Conservation (phyloP, 352 stramenopile genomes). For the Globisporangium canariense region DNA sequence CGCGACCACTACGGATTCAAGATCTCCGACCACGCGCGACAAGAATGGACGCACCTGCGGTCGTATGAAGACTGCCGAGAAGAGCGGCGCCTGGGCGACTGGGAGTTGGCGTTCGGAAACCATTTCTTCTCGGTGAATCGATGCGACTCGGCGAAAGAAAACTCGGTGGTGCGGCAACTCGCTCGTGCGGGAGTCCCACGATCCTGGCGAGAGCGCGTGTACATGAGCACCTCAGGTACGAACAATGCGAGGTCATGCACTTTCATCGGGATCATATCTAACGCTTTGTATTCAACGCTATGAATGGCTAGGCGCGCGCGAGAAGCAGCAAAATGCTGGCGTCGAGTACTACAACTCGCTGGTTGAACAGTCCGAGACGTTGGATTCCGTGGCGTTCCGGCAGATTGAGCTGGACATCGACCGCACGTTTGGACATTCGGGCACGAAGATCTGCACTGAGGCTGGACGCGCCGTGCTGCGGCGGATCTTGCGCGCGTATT, state of each 20-base stretch:
- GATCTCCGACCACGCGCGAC: slow-evolving; percentile 33
- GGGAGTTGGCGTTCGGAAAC: slow-evolving; percentile 46
- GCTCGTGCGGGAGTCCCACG: slow-evolving; percentile 53
- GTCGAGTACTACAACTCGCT: slow-evolving; percentile 50
- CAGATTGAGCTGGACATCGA: slow-evolving; percentile 88
- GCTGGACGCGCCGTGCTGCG: slow-evolving; percentile 48
- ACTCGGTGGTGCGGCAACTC: slow-evolving; percentile 30
- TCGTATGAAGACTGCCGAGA: slow-evolving; percentile 78
- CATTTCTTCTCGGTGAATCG: slow-evolving; percentile 31
- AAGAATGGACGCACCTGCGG: slow-evolving; percentile 57
- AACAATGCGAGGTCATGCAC: background rate
- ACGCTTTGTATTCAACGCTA: background rate
- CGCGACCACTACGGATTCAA: slow-evolving; percentile 67
- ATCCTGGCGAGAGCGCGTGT: slow-evolving; percentile 60
- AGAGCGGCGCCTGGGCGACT: slow-evolving; percentile 59
- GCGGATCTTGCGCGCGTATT: slow-evolving; percentile 78
- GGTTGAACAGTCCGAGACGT: slow-evolving; percentile 33
- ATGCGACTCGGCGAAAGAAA: slow-evolving; percentile 16
- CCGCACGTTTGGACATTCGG: slow-evolving; percentile 77
- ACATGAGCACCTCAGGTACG: slow-evolving; percentile 64
- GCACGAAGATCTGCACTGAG: slow-evolving; percentile 58
- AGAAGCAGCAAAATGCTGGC: slow-evolving; percentile 53
- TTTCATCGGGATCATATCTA: background rate
- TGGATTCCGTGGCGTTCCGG: slow-evolving; percentile 60
- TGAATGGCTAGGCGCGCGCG: slow-evolving; percentile 24